These are phyloP conservation scores for Boletus sensibilis DNA, from an alignment of 768 basidiomycete species.

Conservation along the genomic window DNA sequence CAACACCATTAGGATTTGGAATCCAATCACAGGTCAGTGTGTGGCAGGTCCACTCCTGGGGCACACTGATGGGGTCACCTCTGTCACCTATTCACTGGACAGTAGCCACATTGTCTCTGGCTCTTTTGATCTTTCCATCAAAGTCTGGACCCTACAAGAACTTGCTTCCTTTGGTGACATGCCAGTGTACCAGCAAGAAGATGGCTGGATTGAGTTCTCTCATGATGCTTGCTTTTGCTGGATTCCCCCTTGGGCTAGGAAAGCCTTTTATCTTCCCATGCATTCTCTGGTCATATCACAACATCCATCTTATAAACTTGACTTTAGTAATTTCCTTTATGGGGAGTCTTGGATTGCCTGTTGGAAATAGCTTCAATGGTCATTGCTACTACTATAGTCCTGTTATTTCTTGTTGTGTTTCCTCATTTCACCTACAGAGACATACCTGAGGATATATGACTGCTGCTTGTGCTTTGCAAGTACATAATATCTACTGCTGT, in stretches of 20 bases:
- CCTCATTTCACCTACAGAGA: too few relatives aligned
- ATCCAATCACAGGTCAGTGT: too few relatives aligned
- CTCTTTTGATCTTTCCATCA: neutral
- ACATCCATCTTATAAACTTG: neutral
- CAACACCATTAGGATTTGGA: too few relatives aligned
- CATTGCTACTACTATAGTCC: too few relatives aligned
- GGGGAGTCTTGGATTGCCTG: neutral
- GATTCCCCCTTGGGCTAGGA: neutral
- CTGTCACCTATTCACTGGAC: neutral
- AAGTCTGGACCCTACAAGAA: neutral
- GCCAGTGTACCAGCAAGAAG: neutral
- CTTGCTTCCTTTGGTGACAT: neutral
- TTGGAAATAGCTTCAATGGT: neutral
- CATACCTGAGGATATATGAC: too few relatives aligned
- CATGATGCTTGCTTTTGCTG: neutral
- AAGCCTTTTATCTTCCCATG: neutral
- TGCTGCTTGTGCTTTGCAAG: too few relatives aligned
- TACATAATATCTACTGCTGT: too few relatives aligned
- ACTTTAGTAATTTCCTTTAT: neutral
- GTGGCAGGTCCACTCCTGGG: too few relatives aligned
- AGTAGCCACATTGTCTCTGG: neutral
- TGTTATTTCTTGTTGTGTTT: too few relatives aligned
- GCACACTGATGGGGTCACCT: neutral
- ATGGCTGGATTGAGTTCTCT: neutral
- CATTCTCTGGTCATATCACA: neutral